A percentile compares a stretch with the other conserved stretches of the same genome.
These are phyloP conservation scores for Volvox africanus DNA, from an alignment of 139 green algal species.

Conservation along the genomic window DNA sequence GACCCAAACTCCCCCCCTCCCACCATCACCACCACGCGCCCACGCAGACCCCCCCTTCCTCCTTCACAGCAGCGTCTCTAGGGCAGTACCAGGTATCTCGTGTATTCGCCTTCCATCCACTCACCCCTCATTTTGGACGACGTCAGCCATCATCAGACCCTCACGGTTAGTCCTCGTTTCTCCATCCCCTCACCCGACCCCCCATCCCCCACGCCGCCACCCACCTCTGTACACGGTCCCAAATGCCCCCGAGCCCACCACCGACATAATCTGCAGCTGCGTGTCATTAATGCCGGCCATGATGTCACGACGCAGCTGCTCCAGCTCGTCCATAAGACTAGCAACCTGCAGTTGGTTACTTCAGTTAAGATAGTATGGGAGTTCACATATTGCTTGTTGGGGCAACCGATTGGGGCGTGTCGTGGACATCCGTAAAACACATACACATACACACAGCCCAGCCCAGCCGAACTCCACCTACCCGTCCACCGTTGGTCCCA, in stretches of 20 bases:
- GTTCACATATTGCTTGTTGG: too few species aligned
- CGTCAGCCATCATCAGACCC: too few species aligned
- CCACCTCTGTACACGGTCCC: conserved; percentile 50
- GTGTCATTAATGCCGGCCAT: conserved; percentile 43
- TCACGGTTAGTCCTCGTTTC: too few species aligned
- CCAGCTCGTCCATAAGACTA: conserved; percentile 41
- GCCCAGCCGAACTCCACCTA: background rate
- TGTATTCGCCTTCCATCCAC: background rate
- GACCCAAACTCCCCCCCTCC: background rate
- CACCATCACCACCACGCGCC: background rate
- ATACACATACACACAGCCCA: too few species aligned
- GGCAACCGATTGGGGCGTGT: too few species aligned
- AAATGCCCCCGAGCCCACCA: conserved; percentile 35
- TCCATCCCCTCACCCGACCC: background rate
- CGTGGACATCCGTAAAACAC: too few species aligned
- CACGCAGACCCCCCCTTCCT: too few species aligned
- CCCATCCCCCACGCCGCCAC: background rate
- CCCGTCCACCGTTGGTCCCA: background rate
- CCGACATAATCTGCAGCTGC: conserved; percentile 40
- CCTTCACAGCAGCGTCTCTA: too few species aligned
- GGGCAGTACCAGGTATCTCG: too few species aligned
- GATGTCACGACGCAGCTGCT: conserved; percentile 39
- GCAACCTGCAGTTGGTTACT: too few species aligned
- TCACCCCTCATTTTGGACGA: too few species aligned
- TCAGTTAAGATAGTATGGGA: too few species aligned